phyloP scores from a whole-genome alignment of 257 asterid genomes.

The Nicotiana sylvestris region DNA sequence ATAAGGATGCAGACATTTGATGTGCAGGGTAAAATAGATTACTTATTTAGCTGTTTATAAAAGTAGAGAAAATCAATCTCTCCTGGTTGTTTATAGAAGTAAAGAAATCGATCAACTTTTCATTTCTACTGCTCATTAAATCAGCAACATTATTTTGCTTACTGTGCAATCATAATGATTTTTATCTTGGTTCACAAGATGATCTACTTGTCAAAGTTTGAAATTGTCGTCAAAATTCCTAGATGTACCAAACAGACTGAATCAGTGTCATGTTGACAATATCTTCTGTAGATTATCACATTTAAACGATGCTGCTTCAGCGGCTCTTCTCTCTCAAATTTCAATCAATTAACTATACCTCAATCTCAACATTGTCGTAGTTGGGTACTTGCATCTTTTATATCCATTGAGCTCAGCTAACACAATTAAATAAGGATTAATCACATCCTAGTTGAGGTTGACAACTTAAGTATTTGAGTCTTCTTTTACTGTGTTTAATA shows the following conservation, averaged over 20 bases:
- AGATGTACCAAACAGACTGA: background rate
- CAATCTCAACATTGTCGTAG: background rate
- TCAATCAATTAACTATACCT: background rate
- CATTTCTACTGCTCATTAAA: background rate
- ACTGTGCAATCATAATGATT: background rate
- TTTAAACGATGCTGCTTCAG: background rate
- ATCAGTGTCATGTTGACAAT: background rate
- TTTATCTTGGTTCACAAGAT: background rate
- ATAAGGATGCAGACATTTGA: background rate
- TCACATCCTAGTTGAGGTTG: background rate
- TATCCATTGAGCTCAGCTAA: background rate
- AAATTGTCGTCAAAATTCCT: background rate
- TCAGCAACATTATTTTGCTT: background rate
- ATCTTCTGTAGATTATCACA: background rate
- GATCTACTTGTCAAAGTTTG: background rate
- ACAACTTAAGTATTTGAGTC: background rate
- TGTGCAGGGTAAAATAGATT: background rate
- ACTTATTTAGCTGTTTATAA: background rate
- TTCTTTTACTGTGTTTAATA: background rate
- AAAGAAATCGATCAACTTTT: background rate
- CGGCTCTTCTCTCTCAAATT: background rate
- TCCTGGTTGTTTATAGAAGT: background rate
- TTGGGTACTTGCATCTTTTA: background rate
- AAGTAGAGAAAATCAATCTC: background rate
- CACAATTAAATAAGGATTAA: background rate